A percentile compares a stretch with the other conserved stretches of the same genome.
Conservation (phyloP, 495 filamentous ascomycete genomes). For the Aspergillus indologenus region DNA sequence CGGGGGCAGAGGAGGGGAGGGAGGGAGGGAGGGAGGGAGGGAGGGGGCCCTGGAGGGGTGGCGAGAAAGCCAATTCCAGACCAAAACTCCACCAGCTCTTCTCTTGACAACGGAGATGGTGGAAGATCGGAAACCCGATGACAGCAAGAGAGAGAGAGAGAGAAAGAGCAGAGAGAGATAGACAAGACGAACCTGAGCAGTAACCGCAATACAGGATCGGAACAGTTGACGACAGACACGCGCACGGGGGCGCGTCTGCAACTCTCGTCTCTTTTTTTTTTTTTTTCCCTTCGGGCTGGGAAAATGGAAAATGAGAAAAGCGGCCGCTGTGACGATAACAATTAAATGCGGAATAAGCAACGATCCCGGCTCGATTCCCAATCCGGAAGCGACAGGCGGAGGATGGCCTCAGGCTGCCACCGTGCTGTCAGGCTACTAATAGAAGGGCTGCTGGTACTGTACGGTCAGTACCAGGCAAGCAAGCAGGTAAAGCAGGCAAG, state of each 20-base stretch:
- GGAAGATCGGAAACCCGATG: not conserved
- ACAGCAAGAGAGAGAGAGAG: not conserved
- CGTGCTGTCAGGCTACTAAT: not conserved
- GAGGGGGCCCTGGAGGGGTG: not conserved
- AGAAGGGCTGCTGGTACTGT: too few relatives aligned
- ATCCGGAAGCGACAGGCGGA: not conserved
- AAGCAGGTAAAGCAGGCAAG: too few relatives aligned
- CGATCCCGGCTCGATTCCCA: not conserved
- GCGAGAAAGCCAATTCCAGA: not conserved
- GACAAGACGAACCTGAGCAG: too few relatives aligned
- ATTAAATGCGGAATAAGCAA: constrained; percentile 3
- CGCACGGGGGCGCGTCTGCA: constrained; percentile 4
- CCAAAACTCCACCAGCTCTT: not conserved
- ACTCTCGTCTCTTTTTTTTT: not conserved
- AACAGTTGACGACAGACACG: not conserved
- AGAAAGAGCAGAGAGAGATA: too few relatives aligned
- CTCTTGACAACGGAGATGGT: not conserved
- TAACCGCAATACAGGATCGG: not conserved
- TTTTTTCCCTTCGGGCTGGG: not conserved
- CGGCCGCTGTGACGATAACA: constrained; percentile 2
- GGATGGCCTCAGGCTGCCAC: constrained; percentile 17
- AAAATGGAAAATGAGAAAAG: not conserved
- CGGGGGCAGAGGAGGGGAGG: too few relatives aligned
- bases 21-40: too few relatives aligned
- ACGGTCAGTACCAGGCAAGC: too few relatives aligned